phyloP scores from a whole-genome alignment of 2,329 filamentous ascomycete genomes.

The Leptographium radiaticola region DNA sequence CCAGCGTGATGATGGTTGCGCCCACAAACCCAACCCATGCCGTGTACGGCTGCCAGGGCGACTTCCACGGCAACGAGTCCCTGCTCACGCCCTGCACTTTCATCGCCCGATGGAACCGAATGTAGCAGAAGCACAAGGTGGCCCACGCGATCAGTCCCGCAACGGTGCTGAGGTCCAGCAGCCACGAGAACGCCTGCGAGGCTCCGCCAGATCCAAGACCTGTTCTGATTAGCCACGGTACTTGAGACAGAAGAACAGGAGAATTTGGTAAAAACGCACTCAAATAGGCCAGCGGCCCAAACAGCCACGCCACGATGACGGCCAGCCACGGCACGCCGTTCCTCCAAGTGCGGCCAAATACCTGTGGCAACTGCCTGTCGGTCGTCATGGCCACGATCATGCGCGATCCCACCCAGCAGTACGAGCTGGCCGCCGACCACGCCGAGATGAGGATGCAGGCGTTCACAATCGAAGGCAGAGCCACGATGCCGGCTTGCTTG shows the following conservation, averaged over 20 bases:
- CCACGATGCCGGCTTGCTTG: slow-evolving; percentile 51
- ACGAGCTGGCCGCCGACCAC: slow-evolving; percentile 56
- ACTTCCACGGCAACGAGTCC: slow-evolving; percentile 35
- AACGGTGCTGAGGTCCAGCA: slow-evolving; percentile 35
- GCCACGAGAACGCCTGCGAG: slow-evolving; percentile 11
- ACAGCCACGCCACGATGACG: slow-evolving; percentile 38
- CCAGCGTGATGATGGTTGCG: slow-evolving; percentile 12
- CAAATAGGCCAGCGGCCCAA: slow-evolving; percentile 56
- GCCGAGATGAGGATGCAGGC: slow-evolving; percentile 61
- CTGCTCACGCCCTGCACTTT: slow-evolving; percentile 50
- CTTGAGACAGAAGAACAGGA: not conserved
- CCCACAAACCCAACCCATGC: slow-evolving; percentile 1
- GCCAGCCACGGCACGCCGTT: slow-evolving; percentile 44
- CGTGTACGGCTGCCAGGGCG: not conserved
- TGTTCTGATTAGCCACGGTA: not conserved
- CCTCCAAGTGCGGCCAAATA: slow-evolving; percentile 38
- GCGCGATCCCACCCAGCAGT: slow-evolving; percentile 44
- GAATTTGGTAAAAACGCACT: slow-evolving; percentile 29
- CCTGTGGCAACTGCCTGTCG: slow-evolving; percentile 40
- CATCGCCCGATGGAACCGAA: slow-evolving; percentile 55
- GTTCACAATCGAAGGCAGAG: slow-evolving; percentile 60
- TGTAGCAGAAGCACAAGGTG: slow-evolving; percentile 52
- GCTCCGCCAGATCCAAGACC: slow-evolving; percentile 39
- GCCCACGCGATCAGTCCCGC: slow-evolving; percentile 57
- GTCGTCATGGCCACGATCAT: slow-evolving; percentile 45